Conservation (phyloP, 768 basidiomycete genomes). For the Dendrothele bispora region DNA sequence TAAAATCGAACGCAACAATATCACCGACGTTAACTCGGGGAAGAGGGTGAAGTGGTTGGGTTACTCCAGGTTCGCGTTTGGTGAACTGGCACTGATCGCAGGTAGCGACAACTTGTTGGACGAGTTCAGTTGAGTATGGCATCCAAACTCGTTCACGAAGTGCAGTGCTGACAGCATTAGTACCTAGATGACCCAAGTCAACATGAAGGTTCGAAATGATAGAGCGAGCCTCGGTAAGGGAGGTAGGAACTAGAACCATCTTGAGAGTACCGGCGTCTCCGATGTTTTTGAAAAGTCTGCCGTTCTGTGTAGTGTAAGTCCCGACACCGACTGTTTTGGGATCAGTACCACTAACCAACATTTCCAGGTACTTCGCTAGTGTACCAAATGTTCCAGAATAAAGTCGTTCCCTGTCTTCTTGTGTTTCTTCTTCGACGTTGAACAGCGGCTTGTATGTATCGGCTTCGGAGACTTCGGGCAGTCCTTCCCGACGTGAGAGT, state of each 20-base stretch:
- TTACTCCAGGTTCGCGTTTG: constrained; percentile 8
- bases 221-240: constrained; percentile 2
- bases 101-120: constrained; percentile 12
- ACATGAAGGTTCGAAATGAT: constrained; percentile 8
- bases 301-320: constrained; percentile 1
- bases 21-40: constrained; percentile 16
- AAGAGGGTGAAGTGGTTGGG: constrained; percentile 19
- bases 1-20: constrained; percentile 18
- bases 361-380: too few species aligned
- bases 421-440: neutral
- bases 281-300: constrained; percentile 6
- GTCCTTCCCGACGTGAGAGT: constrained; percentile 15
- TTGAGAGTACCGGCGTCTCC: constrained; percentile 1
- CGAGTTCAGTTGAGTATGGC: constrained; percentile 6
- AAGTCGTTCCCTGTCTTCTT: too few species aligned
- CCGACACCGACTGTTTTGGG: too few species aligned
- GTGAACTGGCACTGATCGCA: constrained; percentile 20
- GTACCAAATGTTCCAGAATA: too few species aligned
- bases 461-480: constrained; percentile 10
- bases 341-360: too few species aligned
- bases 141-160: constrained; percentile 12
- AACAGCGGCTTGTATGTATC: constrained; percentile 15
- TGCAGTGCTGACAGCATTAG: constrained; percentile 10
- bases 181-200: constrained; percentile 18
- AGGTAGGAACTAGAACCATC: constrained; percentile 12